Evolutionary conservation across 2,329 filamentous ascomycete genomes (phyloP), one percentile per base, ranked within the genome.

Genomic region (Venturia asperata): DNA sequence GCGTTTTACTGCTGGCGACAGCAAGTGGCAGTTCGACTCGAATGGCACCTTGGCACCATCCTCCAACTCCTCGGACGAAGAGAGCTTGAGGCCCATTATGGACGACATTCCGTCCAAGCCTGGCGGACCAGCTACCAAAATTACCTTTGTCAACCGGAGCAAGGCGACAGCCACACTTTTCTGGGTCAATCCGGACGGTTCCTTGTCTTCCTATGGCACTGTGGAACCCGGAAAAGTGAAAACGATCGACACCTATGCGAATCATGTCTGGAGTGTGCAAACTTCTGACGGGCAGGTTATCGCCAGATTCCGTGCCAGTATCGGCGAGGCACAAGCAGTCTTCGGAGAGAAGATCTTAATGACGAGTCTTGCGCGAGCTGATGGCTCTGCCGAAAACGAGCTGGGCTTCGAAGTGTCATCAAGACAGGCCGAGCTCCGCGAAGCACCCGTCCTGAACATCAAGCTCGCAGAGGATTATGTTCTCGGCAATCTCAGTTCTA

Each of bases 191-290:
- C 30, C 2, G 5, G 34, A n/a, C 41, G 68, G 68, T 19, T 55
- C 49, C 13, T 19, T 64, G 55, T 61, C 49, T 45, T 37, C 63
- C 24, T 69, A 69, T 61, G 66, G 56, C 37, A 66, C 63, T 47
- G 49, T 70, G 13, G 65, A 67, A 64, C 63, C 65, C 10, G 66
- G 67, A 34, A 10, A 42, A 11, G 56, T 45, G 24, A 61, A 34
- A 27, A 49, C 27, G 15, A 60, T 62, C 39, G 55, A 65, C 5
- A 70, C 68, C 9, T 69, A 68, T 65, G 63, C 52, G 24, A 66
- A 66, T 27, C 68, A 70, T 64, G 66, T 70, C 24, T 70, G 68
- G 68, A 66, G 67, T 37, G 67, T 68, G 19, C 63, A 55, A 42
- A 61, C 61, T n/a, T 24, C 65, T 24, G 37, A 61, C 41, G 37